phyloP scores from a whole-genome alignment of 2,329 filamentous ascomycete genomes.

The Plectosphaerella sp. region DNA sequence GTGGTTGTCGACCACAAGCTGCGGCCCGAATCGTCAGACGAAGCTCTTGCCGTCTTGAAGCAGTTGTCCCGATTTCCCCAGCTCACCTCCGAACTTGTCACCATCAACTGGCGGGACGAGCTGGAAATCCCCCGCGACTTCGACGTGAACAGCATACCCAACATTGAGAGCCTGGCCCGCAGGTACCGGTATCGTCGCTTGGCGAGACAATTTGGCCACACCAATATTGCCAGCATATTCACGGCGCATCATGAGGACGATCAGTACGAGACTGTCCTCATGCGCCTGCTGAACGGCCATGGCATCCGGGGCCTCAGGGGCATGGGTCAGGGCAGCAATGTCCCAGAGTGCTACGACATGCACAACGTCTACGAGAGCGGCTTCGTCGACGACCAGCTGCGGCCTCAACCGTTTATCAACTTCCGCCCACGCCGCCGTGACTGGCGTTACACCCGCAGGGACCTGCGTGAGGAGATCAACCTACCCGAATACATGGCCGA shows the following conservation, averaged over 20 bases:
- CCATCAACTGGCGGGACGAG: slow-evolving; percentile 46
- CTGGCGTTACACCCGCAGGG: slow-evolving; percentile 9
- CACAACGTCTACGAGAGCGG: slow-evolving; percentile 68
- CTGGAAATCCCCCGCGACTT: slow-evolving; percentile 16
- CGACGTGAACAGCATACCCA: slow-evolving; percentile 38
- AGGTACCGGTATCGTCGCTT: slow-evolving; percentile 68
- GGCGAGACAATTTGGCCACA: slow-evolving; percentile 52
- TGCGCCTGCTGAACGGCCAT: slow-evolving; percentile 68
- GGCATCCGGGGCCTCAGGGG: slow-evolving; percentile 66
- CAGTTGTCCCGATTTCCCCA: slow-evolving; percentile 27
- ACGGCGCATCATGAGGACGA: slow-evolving; percentile 88
- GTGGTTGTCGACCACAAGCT: slow-evolving; percentile 56
- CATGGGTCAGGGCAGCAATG: slow-evolving; percentile 59
- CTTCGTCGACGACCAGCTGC: slow-evolving; percentile 40
- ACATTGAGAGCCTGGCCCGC: slow-evolving; percentile 76
- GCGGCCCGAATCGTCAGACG: slow-evolving; percentile 44
- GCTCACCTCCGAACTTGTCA: slow-evolving; percentile 17
- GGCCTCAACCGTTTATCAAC: slow-evolving; percentile 29
- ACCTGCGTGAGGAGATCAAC: slow-evolving; percentile 16
- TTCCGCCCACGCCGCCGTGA: slow-evolving; percentile 25
- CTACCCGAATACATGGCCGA: slow-evolving; percentile 19
- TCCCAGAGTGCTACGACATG: slow-evolving; percentile 81
- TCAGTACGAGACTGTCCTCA: slow-evolving; percentile 83
- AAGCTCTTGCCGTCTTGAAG: slow-evolving; percentile 43
- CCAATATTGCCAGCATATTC: slow-evolving; percentile 57